Conservation (phyloP, 495 filamentous ascomycete species). For the Tuber microsphaerosporum region DNA sequence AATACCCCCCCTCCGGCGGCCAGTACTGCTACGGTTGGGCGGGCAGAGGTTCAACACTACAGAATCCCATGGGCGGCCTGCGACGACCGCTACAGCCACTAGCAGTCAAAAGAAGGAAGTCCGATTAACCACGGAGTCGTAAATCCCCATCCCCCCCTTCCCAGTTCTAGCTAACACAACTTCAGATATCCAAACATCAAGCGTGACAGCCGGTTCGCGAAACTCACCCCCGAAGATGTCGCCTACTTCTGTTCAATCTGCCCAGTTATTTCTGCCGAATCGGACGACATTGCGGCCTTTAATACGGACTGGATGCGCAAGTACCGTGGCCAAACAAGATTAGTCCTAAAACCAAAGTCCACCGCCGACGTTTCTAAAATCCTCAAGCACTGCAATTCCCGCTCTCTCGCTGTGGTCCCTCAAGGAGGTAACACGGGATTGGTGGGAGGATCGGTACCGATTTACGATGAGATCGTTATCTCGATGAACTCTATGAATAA, state of each 20-base stretch:
- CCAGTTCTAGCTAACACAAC: constrained; percentile 7
- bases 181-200: constrained; percentile 69
- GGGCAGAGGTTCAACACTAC: constrained; percentile 15
- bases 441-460: constrained; percentile 87
- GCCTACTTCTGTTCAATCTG: constrained; percentile 63
- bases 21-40: constrained; percentile 1
- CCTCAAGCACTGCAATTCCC: constrained; percentile 85
- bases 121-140: constrained; percentile 73
- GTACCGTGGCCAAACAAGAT: constrained; percentile 79
- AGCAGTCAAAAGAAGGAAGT: constrained; percentile 47
- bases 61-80: constrained; percentile 13
- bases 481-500: constrained; percentile 79
- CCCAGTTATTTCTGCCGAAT: constrained; percentile 60
- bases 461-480: constrained; percentile 97
- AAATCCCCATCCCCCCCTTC: constrained; percentile 14
- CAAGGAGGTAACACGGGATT: constrained; percentile 95
- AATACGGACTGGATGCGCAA: constrained; percentile 99
- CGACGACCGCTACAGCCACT: constrained; percentile 9
- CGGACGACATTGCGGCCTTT: constrained; percentile 79
- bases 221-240: constrained; percentile 70
- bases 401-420: constrained; percentile 86
- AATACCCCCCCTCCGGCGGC: constrained; percentile 3
- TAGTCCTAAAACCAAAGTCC: constrained; percentile 76
- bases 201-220: constrained; percentile 64
- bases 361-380: constrained; percentile 83